Evolutionary conservation across 352 stramenopile species (phyloP), one percentile per base, ranked within the genome.

Genomic region (Globisporangium yorkense): DNA sequence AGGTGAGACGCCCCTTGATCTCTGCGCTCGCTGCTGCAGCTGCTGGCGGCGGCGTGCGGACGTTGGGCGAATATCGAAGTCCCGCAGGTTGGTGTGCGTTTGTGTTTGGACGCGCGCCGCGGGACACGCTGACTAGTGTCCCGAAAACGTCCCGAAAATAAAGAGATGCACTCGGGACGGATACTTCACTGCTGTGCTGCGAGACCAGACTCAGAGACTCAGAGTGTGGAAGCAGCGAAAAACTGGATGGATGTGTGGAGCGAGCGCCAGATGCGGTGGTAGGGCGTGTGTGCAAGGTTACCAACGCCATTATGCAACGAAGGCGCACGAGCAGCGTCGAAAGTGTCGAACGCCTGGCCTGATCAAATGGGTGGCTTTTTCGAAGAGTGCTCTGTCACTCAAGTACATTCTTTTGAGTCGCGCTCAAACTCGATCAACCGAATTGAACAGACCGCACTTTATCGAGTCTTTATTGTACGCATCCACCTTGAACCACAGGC

Each of bases 121-220:
- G 55, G 59, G 54, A 67, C 41, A n/a, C 27, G 63, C 66, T 70
- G 66, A 67, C 66, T 72, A 69, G 35, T 67, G 62, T 72, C 62
- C 65, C 65, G 53, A 47, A 61, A 13, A 27, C 33, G 12, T n/a
- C 52, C 21, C 18, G 15, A 10, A 13, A 0, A 4, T 1, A 27
- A 27, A 27, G 24, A 27, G 24, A 2, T 27, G 24, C 24, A 27
- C 24, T 27, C 24, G 24, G 24, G 24, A 27, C 24, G 24, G 24
- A 27, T 27, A 27, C 24, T 27, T 27, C 24, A 27, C 24, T 27
- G 24, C 24, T 2, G 24, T 27, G 24, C 31, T 35, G 31, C 31
- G 8, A 35, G 31, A 35, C 31, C 31, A 35, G 31, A 10, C 31
- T 35, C 8, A 27, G 24, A 27, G 24, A 27, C 24, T 27, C 24